Conservation (phyloP, 2,329 filamentous ascomycete species). For the Fusarium pininemorale region DNA sequence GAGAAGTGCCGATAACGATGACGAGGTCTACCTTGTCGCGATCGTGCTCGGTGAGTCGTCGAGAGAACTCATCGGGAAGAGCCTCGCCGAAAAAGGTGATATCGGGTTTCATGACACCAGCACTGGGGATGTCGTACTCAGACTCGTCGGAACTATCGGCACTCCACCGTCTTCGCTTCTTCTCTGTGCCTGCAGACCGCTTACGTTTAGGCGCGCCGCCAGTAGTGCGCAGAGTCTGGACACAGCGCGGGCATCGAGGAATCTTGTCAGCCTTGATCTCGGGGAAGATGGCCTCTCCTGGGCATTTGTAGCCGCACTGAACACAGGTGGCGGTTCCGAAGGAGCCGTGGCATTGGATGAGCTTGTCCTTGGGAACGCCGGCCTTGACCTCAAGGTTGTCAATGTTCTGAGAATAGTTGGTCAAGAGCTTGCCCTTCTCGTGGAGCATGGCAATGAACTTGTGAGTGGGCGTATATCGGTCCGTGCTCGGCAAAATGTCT, state of each 20-base stretch:
- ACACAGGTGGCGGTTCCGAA: conserved; percentile 93
- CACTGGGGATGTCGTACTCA: conserved; percentile 66
- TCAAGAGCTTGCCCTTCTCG: conserved; percentile 86
- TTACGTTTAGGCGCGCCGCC: conserved; percentile 50
- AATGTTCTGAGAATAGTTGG: conserved; percentile 99
- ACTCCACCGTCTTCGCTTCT: conserved; percentile 53
- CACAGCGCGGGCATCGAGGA: conserved; percentile 79
- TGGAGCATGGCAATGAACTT: conserved; percentile 92
- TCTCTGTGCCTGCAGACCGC: conserved; percentile 51
- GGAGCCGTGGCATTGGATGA: conserved; percentile 96
- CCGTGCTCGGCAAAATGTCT: conserved; percentile 84
- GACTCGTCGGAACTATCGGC: conserved; percentile 56
- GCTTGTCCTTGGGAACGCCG: conserved; percentile 80
- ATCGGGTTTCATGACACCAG: conserved; percentile 93
- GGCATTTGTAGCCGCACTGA: conserved; percentile 78
- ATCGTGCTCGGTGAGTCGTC: conserved; percentile 83
- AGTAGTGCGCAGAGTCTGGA: conserved; percentile 57
- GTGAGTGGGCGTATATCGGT: conserved; percentile 90
- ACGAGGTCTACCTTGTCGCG: conserved; percentile 84
- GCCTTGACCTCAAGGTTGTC: conserved; percentile 93
- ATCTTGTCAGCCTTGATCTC: conserved; percentile 81
- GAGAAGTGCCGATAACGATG: conserved; percentile 93
- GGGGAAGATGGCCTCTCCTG: conserved; percentile 80
- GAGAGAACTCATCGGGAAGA: conserved; percentile 84
- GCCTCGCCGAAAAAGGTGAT: conserved; percentile 98